These are phyloP conservation scores for Magnolia officinalis DNA, from an alignment of 164 flowering plant species.

Conservation along the genomic window DNA sequence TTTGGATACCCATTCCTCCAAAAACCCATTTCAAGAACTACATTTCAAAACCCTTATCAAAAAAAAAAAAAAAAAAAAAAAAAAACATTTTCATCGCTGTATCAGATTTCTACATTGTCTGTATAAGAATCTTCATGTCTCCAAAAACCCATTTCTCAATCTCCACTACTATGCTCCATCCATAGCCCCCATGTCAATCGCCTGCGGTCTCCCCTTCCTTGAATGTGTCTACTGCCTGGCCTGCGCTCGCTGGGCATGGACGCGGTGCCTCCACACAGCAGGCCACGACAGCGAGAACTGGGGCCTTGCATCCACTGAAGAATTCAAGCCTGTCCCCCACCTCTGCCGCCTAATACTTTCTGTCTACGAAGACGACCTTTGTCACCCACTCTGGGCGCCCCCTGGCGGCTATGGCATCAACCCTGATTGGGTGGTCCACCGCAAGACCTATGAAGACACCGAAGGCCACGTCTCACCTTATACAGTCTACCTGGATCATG, in stretches of 20 bases:
- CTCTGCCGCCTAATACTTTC: constrained; percentile 71
- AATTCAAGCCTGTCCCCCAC: constrained; percentile 88
- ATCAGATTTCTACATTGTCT: too few species aligned
- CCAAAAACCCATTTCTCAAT: constrained; percentile 24
- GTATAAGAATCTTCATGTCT: too few species aligned
- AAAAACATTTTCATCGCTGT: too few species aligned
- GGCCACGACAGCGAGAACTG: constrained; percentile 86
- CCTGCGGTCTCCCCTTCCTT: constrained; percentile 57
- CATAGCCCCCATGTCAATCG: constrained; percentile 45
- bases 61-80: too few species aligned
- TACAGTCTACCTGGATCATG: constrained; percentile 72
- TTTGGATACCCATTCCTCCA: too few species aligned
- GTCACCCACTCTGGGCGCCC: constrained; percentile 76
- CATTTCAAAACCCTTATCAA: too few species aligned
- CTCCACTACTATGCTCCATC: constrained; percentile 14
- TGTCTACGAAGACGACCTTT: constrained; percentile 83
- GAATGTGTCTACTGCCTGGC: constrained; percentile 67
- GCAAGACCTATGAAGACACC: constrained; percentile 61
- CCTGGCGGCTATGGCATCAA: constrained; percentile 83
- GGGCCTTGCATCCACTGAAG: constrained; percentile 77
- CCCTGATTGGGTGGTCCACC: constrained; percentile 57
- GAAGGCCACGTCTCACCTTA: constrained; percentile 75
- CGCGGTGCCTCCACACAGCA: constrained; percentile 56
- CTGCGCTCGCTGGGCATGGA: constrained; percentile 77
- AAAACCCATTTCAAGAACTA: too few species aligned